phyloP scores from a whole-genome alignment of 176 grass and related monocot species.

The Dendrocalamus sinicus region DNA sequence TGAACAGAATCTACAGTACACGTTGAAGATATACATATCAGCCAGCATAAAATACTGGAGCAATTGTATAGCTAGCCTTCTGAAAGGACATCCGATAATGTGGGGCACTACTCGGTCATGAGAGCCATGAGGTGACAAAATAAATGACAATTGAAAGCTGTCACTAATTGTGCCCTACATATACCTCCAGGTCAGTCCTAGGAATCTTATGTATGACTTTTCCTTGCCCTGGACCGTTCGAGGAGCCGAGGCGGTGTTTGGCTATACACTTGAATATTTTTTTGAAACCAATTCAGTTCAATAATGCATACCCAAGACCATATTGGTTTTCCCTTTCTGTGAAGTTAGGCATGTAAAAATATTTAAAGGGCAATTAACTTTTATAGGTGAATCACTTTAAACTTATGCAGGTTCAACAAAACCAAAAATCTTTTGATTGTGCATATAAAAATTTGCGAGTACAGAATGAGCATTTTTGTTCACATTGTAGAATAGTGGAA shows the following conservation, averaged over 20 bases:
- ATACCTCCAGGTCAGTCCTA: constrained; percentile 36
- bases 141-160: constrained; percentile 37
- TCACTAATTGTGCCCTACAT: constrained; percentile 35
- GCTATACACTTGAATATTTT: not conserved
- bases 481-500: not conserved
- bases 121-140: constrained; percentile 27
- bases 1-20: constrained; percentile 30
- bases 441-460: not conserved
- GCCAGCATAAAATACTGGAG: constrained; percentile 47
- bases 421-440: not conserved
- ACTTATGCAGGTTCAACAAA: not conserved
- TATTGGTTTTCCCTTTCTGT: not conserved
- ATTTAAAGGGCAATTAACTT: not conserved
- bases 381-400: not conserved
- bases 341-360: not conserved
- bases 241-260: not conserved
- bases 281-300: not conserved
- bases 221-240: not conserved
- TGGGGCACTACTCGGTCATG: constrained; percentile 34
- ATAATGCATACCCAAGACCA: not conserved
- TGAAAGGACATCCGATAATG: constrained; percentile 44
- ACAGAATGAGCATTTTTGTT: too few relatives aligned
- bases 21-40: constrained; percentile 7
- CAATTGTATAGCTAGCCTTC: not conserved
- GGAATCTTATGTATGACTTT: constrained; percentile 31